Percentiles rank a stretch among this genome's conserved stretches.
Conservation (phyloP, 805 yeast genomes). For the Hanseniaspora thailandica region DNA sequence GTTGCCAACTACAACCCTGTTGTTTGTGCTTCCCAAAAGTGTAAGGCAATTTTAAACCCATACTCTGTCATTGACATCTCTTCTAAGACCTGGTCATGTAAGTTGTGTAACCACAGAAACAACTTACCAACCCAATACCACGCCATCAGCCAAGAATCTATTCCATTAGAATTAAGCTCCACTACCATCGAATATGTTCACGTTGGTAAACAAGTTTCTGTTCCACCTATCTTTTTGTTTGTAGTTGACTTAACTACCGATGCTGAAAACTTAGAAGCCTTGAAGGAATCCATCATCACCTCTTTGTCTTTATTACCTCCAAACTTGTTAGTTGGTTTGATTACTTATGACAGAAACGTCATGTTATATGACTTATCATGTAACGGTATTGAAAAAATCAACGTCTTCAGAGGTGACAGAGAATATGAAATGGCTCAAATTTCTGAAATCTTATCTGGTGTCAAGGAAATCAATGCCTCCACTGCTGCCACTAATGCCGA, state of each 20-base stretch:
- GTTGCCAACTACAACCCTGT: constrained; percentile 79
- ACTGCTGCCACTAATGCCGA: constrained; percentile 22
- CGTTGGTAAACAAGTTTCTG: constrained; percentile 63
- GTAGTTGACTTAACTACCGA: constrained; percentile 86
- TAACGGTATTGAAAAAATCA: constrained; percentile 57
- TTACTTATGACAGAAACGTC: constrained; percentile 78
- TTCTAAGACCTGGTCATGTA: constrained; percentile 73
- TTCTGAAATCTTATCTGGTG: constrained; percentile 52
- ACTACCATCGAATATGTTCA: constrained; percentile 72
- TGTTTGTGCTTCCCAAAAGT: constrained; percentile 58
- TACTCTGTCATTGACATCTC: constrained; percentile 69
- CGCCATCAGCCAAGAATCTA: constrained; percentile 57
- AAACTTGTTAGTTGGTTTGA: constrained; percentile 74
- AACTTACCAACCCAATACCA: constrained; percentile 74
- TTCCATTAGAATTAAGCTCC: constrained; percentile 69
- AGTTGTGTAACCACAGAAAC: constrained; percentile 66
- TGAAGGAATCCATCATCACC: constrained; percentile 67
- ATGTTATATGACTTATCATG: constrained; percentile 76
- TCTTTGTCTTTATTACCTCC: constrained; percentile 76
- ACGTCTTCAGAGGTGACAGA: constrained; percentile 79
- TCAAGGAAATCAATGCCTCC: constrained; percentile 31
- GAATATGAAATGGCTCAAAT: constrained; percentile 52
- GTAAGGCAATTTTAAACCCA: constrained; percentile 81
- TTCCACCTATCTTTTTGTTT: constrained; percentile 77
- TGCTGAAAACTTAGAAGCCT: constrained; percentile 69